Evolutionary conservation across 78 protist species (phyloP).

Genomic region (Polysphondylium violaceum): DNA sequence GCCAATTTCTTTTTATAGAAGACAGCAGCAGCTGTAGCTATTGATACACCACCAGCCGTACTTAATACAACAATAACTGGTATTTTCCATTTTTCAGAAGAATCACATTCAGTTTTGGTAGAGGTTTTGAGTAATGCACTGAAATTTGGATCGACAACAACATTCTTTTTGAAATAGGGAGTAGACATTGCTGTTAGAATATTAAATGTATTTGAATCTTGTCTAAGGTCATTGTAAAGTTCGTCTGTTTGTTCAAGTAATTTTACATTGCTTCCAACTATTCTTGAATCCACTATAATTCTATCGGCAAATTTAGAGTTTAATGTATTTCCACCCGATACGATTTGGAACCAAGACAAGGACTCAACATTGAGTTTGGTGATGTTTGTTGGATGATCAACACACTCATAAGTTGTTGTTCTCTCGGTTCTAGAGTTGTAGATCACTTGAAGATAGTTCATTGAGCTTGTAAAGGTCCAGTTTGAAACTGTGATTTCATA

Average conservation of each 20-base stretch:
- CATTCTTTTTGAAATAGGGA: background rate
- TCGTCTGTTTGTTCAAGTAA: background rate
- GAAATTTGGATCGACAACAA: constrained; percentile 3
- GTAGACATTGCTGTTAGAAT: background rate
- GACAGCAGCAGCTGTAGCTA: background rate
- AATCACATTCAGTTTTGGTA: background rate
- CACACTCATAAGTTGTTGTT: background rate
- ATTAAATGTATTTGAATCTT: background rate
- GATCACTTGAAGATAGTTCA: constrained; percentile 24
- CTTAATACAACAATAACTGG: constrained; percentile 23
- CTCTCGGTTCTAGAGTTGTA: constrained; percentile 5
- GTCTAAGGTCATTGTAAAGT: background rate
- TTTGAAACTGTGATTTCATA: constrained; percentile 5
- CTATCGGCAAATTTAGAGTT: constrained; percentile 5
- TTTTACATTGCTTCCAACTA: too few relatives aligned
- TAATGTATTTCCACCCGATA: background rate
- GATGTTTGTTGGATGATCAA: too few relatives aligned
- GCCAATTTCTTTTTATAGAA: background rate
- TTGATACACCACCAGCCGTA: constrained; percentile 25
- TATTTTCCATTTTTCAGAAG: constrained; percentile 42
- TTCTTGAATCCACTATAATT: constrained; percentile 31
- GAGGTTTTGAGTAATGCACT: background rate
- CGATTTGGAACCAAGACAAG: constrained; percentile 28
- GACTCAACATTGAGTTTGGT: constrained; percentile 29
- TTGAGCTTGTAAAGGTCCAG: background rate